phyloP scores from a whole-genome alignment of 352 stramenopile genomes.

The Paralagenidium karlingii region DNA sequence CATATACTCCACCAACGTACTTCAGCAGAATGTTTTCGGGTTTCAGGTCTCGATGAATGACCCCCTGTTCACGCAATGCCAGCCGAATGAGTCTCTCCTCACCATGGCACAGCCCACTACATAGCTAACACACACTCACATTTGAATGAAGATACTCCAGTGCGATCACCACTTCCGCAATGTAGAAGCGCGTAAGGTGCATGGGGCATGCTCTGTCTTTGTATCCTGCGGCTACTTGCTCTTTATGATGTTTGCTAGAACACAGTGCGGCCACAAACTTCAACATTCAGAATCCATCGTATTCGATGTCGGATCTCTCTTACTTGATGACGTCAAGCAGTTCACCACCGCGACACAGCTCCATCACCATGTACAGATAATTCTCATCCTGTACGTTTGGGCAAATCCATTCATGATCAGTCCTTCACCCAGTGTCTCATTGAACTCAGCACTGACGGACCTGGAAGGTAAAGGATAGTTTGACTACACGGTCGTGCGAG shows the following conservation, averaged over 20 bases:
- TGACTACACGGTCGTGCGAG: conserved; percentile 78
- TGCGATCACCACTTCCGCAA: conserved; percentile 88
- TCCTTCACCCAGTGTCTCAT: conserved; percentile 1
- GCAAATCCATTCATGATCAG: not conserved
- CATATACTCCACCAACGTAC: conserved; percentile 2
- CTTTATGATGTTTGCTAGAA: conserved; percentile 63
- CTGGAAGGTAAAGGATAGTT: conserved; percentile 87
- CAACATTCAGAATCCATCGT: not conserved
- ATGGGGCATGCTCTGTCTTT: conserved; percentile 59
- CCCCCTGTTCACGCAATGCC: conserved; percentile 23
- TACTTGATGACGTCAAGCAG: conserved; percentile 81
- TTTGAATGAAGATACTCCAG: conserved; percentile 91
- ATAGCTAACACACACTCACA: conserved; percentile 8
- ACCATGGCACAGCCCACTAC: not conserved
- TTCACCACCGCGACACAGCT: conserved; percentile 77
- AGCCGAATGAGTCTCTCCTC: not conserved
- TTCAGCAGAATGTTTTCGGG: conserved; percentile 84
- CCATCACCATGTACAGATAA: conserved; percentile 87
- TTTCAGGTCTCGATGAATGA: conserved; percentile 95
- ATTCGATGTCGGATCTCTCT: conserved; percentile 1
- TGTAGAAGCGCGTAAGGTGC: conserved; percentile 87
- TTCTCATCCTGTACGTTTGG: conserved; percentile 37
- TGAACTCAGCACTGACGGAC: conserved; percentile 13
- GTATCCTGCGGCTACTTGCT: conserved; percentile 31
- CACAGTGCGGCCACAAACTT: not conserved